Conservation (phyloP, 495 filamentous ascomycete genomes). For the Tuber aestivum region DNA sequence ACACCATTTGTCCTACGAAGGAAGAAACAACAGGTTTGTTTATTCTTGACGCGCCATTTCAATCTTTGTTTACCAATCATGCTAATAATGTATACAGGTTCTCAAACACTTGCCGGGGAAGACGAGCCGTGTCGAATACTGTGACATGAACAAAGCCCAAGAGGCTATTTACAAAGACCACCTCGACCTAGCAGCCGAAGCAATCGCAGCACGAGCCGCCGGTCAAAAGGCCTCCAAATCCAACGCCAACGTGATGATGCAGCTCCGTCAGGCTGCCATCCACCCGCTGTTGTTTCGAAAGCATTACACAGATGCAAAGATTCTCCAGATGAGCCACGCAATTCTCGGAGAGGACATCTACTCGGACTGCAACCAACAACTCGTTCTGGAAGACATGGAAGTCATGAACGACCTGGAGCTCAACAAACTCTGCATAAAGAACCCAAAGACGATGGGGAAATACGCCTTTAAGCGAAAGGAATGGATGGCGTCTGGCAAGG, state of each 20-base stretch:
- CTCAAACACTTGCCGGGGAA: conserved; percentile 81
- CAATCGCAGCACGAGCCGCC: conserved; percentile 54
- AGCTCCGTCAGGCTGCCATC: conserved; percentile 84
- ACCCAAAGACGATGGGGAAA: conserved; percentile 60
- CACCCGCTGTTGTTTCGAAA: conserved; percentile 82
- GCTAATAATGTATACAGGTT: conserved; percentile 47
- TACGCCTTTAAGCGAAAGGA: conserved; percentile 66
- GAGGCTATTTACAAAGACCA: conserved; percentile 63
- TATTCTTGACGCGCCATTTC: background rate
- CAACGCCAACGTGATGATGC: conserved; percentile 75
- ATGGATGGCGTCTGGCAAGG: conserved; percentile 92
- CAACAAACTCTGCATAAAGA: conserved; percentile 67
- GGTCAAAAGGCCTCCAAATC: conserved; percentile 54
- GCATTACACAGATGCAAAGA: conserved; percentile 64
- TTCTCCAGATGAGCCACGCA: conserved; percentile 71
- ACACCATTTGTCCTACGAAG: conserved; percentile 89
- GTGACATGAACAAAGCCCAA: conserved; percentile 66
- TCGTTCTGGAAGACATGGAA: conserved; percentile 67
- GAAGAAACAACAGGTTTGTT: conserved; percentile 68
- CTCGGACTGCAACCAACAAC: conserved; percentile 54
- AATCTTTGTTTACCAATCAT: background rate
- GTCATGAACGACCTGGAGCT: conserved; percentile 76
- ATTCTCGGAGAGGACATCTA: conserved; percentile 61
- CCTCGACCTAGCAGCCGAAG: conserved; percentile 51
- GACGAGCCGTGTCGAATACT: conserved; percentile 67